Percentiles rank a stretch among this genome's conserved stretches.
These are phyloP conservation scores for Kodamaea leandrae DNA, from an alignment of 805 yeast genomes.

Conservation along the genomic window DNA sequence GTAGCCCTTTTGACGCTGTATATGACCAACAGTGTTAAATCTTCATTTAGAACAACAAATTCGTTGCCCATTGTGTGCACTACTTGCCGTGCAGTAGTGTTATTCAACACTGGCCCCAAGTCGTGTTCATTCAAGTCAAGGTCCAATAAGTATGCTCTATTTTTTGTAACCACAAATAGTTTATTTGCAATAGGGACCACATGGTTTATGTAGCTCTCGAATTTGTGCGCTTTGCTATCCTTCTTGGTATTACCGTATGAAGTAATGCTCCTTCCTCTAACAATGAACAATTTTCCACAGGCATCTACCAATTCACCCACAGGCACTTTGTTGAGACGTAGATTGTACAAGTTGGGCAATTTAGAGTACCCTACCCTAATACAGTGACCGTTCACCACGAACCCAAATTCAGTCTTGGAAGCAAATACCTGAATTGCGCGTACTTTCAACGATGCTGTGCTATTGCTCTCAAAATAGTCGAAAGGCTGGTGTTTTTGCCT, in stretches of 20 bases:
- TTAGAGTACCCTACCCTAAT: slow-evolving; percentile 2
- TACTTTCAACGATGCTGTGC: neutral
- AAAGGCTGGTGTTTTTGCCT: neutral
- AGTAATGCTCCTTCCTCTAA: neutral
- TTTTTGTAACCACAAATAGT: slow-evolving; percentile 3
- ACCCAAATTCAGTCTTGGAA: slow-evolving; percentile 1
- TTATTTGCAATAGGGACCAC: slow-evolving; percentile 3
- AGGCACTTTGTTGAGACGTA: neutral
- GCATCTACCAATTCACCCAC: slow-evolving; percentile 1
- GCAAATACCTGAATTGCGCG: slow-evolving; percentile 1
- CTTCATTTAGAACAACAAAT: slow-evolving; percentile 4
- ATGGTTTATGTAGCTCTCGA: slow-evolving; percentile 3
- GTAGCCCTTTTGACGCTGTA: neutral
- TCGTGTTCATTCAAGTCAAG: neutral
- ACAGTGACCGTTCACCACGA: slow-evolving; percentile 1
- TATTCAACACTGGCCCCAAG: slow-evolving; percentile 8
- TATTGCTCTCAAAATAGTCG: slow-evolving; percentile 4
- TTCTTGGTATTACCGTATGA: neutral
- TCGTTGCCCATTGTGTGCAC: slow-evolving; percentile 3
- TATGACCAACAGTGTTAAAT: slow-evolving; percentile 2
- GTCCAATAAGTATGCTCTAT: slow-evolving; percentile 2
- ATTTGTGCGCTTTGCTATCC: neutral
- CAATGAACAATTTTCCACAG: neutral
- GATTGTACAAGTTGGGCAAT: slow-evolving; percentile 5
- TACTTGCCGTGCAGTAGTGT: slow-evolving; percentile 4